Base-by-base conservation (phyloP, 2,329 filamentous ascomycete genomes). In the Arachnomyces sp. region DNA sequence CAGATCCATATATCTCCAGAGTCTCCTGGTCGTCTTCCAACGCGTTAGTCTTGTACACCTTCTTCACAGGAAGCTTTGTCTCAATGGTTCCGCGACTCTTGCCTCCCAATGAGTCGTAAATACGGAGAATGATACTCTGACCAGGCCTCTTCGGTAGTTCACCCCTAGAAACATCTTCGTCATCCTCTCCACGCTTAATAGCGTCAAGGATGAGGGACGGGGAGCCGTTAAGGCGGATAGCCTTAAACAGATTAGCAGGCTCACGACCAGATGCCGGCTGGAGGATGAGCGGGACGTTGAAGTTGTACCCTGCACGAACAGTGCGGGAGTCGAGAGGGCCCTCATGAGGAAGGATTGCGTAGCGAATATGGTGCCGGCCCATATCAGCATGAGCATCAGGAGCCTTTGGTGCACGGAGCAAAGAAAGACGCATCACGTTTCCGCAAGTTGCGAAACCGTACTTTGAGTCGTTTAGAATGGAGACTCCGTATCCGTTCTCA, bases 361-460 rank as follows among this genome's bases (percentile, higher is more conserved):
- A 96, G 46, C 84, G 81, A 51, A 95, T 93, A 47, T 74, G 74
- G 61, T 96, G 90, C 31, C 72, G 74, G 39, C 87, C 90, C 88
- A 96, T 95, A 59, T 96, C 90, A 31, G 90, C 90, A 54, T 94
- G 82, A 4, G 79, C 88, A 60, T 96, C 90, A 1, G 90, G 90
- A 0, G 90, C 89, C 60, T 96, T 96, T 15, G 90, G 84, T 4
- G 88, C 81, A 31, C 90, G 81, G 13, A 95, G 74, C 14, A 96
- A 73, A 11, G 82, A 89, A 7, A 96, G 71, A 3, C 90, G 80
- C 90, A 96, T 96, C 40, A 88, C 62, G 57, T 84, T 92, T 32
- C 90, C 90, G 34, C 76, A 79, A 11, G 88, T 94, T 15, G 90
- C 90, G 58, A 96, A 96, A 13, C 90, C 90, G 58, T 94, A 96